A percentile compares a stretch with the other conserved stretches of the same genome.
Evolutionary conservation across 257 asterid species (phyloP).

Genomic region (Buddleja alternifolia): DNA sequence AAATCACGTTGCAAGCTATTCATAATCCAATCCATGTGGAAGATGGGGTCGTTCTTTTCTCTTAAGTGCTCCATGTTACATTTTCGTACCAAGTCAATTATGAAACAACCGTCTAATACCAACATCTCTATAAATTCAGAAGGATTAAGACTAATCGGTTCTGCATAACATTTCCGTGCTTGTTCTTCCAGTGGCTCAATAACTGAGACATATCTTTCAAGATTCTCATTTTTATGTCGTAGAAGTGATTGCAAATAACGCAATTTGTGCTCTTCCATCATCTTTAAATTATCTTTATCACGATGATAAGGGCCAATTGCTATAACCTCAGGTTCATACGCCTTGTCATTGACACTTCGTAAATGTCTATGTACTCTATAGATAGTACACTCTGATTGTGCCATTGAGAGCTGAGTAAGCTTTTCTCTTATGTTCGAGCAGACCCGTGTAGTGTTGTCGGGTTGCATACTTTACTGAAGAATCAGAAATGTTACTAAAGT

Average conservation of each 20-base stretch:
- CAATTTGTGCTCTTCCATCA: constrained; percentile 45
- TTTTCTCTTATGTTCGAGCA: neutral
- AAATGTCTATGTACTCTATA: constrained; percentile 33
- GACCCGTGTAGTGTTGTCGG: neutral
- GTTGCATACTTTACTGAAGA: neutral
- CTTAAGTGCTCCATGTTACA: neutral
- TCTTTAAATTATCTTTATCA: constrained; percentile 6
- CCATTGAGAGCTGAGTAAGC: neutral
- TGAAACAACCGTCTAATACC: constrained; percentile 49
- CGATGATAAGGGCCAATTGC: constrained; percentile 51
- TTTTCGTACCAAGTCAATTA: constrained; percentile 32
- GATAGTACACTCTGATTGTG: constrained; percentile 22
- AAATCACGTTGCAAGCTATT: constrained; percentile 31
- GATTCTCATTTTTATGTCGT: neutral
- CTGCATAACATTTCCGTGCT: constrained; percentile 38
- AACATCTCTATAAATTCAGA: constrained; percentile 38
- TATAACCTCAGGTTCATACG: constrained; percentile 41
- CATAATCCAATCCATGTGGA: constrained; percentile 33
- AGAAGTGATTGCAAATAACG: constrained; percentile 30
- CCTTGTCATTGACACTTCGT: constrained; percentile 30
- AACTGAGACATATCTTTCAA: constrained; percentile 18
- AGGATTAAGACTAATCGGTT: neutral
- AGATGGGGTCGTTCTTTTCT: constrained; percentile 25
- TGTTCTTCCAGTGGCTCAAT: neutral
- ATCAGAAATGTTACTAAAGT: neutral